These are phyloP conservation scores for Beauveria bassiana DNA, from an alignment of 2,329 filamentous ascomycete species.

Conservation along the genomic window DNA sequence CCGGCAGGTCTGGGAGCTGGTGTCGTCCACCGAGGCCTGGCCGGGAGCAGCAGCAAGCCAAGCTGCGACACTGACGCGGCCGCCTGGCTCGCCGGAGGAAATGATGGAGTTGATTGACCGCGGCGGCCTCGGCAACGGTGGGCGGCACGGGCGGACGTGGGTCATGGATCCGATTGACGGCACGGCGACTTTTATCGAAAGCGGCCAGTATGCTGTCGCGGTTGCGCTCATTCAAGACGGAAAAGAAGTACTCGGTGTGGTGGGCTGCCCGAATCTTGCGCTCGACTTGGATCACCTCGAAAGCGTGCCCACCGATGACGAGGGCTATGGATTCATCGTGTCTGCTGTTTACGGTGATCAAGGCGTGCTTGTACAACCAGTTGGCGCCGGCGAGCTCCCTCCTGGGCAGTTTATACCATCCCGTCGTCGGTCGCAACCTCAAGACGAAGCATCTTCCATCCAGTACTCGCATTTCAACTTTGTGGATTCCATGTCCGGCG, in stretches of 20 bases:
- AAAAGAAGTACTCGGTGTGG: slow-evolving; percentile 35
- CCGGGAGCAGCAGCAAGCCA: background rate
- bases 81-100: slow-evolving; percentile 35
- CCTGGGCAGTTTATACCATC: background rate
- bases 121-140: slow-evolving; percentile 29
- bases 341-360: background rate
- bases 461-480: background rate
- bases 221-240: slow-evolving; percentile 37
- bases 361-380: background rate
- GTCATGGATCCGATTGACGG: slow-evolving; percentile 47
- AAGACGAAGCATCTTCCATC: background rate
- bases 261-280: slow-evolving; percentile 34
- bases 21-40: slow-evolving; percentile 20
- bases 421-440: background rate
- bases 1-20: slow-evolving; percentile 44
- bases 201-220: slow-evolving; percentile 41
- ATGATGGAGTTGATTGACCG: slow-evolving; percentile 47
- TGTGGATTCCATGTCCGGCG: background rate
- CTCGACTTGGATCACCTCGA: slow-evolving; percentile 16
- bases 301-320: background rate
- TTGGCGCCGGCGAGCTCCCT: background rate
- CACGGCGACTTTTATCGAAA: slow-evolving; percentile 39
- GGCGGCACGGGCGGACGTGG: slow-evolving; percentile 33
- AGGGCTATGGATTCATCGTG: background rate
- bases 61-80: slow-evolving; percentile 17